Conservation (phyloP, 1,284 basidiomycete species). For the Austroboletus rostrupii region DNA sequence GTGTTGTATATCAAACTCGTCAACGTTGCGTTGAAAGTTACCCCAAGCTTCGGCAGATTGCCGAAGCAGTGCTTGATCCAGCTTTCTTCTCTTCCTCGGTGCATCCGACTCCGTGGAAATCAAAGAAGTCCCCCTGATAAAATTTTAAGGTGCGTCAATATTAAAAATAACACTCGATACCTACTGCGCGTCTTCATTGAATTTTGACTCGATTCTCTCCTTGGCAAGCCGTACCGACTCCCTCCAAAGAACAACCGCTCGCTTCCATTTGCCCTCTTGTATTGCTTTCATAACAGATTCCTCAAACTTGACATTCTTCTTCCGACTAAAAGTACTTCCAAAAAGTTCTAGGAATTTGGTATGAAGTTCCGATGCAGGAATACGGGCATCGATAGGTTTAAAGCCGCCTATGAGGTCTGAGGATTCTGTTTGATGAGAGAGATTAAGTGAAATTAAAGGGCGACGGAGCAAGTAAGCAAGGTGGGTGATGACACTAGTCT, state of each 20-base stretch:
- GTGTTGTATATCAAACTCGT: slow-evolving; percentile 84
- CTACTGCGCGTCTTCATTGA: slow-evolving; percentile 40
- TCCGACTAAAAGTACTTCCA: slow-evolving; percentile 83
- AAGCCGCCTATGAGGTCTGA: slow-evolving; percentile 94
- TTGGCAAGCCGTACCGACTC: slow-evolving; percentile 72
- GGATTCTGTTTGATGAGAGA: slow-evolving; percentile 96
- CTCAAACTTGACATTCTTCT: slow-evolving; percentile 88
- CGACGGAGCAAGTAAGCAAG: slow-evolving; percentile 79
- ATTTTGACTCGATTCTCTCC: slow-evolving; percentile 51
- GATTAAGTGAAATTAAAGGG: slow-evolving; percentile 84
- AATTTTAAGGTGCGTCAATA: background rate
- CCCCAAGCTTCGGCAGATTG: slow-evolving; percentile 63
- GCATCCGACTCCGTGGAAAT: slow-evolving; percentile 36
- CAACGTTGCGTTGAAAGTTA: slow-evolving; percentile 68
- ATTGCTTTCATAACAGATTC: slow-evolving; percentile 83
- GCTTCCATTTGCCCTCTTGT: slow-evolving; percentile 80
- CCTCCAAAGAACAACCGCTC: slow-evolving; percentile 81
- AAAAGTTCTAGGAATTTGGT: slow-evolving; percentile 83
- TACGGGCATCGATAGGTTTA: slow-evolving; percentile 86
- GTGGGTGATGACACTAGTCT: slow-evolving; percentile 91
- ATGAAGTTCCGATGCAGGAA: slow-evolving; percentile 76
- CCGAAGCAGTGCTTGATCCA: slow-evolving; percentile 44
- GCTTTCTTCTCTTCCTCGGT: slow-evolving; percentile 75
- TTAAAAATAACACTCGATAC: slow-evolving; percentile 21
- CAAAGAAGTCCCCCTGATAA: slow-evolving; percentile 6